Base-by-base conservation (phyloP, 345 rosid genomes). In the Dovyalis caffra region DNA sequence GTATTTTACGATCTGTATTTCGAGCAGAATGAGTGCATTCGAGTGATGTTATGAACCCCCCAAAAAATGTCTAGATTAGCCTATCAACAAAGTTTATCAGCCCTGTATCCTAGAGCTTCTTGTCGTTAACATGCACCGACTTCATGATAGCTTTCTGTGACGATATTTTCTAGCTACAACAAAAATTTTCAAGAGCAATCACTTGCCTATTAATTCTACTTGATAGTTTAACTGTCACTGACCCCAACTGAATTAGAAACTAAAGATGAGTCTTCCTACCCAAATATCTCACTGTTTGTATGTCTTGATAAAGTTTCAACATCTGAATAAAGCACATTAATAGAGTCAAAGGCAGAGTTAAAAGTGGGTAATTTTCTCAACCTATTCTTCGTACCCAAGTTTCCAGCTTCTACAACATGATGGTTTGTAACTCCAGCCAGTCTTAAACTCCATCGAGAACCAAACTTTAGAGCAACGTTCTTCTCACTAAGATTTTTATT, bases 331-430 rank as follows among this genome's bases (percentile, higher is more conserved):
- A 74, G 78, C 47, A 81, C 71, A n/a, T 3, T 56, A 10, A 23
- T 28, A 21, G 33, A 34, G 65, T 85, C 87, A 45, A 88, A 76
- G 51, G 93, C 91, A 69, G 90, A 82, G 86, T 86, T 90, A 35
- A 77, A 79, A 1, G 74, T 77, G 29, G 88, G 82, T 76, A 94
- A 87, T 75, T 90, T 93, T 80, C 94, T 84, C 81, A 82, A 66
- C 72, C 83, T 81, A 51, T 79, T 85, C 82, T 82, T 87, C 32
- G 84, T 66, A 65, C 80, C 78, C 72, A 76, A 47, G 76, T 69
- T 84, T 75, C 76, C 68, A 21, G 78, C 78, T 81, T 84, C 82
- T 43, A 28, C 63, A 29, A 3, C 84, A 47, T 72, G 77, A 69
- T 69, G 79, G 67, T 40, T 45, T 66, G 76, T 53, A 37, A 9